Evolutionary conservation across 2,329 filamentous ascomycete genomes (phyloP).

Genomic region (Fusarium devonianum): DNA sequence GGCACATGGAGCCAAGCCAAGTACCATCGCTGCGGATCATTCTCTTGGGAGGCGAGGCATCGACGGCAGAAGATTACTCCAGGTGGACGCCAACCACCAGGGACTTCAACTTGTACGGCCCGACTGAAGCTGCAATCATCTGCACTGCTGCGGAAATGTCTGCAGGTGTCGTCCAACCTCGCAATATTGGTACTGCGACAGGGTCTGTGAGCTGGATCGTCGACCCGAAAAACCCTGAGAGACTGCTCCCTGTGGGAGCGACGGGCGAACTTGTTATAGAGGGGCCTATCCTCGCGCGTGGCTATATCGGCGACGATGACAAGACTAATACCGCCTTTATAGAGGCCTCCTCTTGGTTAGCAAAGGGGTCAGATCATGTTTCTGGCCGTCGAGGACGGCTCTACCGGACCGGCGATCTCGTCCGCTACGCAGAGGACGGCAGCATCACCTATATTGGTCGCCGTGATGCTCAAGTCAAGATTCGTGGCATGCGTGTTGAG

Average conservation of each 20-base stretch:
- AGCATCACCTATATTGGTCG: slow-evolving; percentile 53
- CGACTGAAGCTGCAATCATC: slow-evolving; percentile 2
- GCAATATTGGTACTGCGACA: slow-evolving; percentile 1
- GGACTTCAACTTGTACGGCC: slow-evolving; percentile 2
- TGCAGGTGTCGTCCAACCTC: background rate
- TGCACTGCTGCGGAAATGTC: background rate
- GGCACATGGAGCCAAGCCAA: slow-evolving; percentile 14
- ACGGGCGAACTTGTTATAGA: slow-evolving; percentile 55
- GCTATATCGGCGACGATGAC: slow-evolving; percentile 17
- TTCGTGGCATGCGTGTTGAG: slow-evolving; percentile 62
- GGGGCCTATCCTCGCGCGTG: slow-evolving; percentile 60
- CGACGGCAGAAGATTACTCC: background rate
- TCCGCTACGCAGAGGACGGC: slow-evolving; percentile 43
- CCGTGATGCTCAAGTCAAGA: slow-evolving; percentile 62
- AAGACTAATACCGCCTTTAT: slow-evolving; percentile 15
- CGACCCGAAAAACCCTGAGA: slow-evolving; percentile 13
- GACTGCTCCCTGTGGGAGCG: slow-evolving; percentile 34
- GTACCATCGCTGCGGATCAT: background rate
- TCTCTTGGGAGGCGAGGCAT: background rate
- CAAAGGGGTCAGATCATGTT: background rate
- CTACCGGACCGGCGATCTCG: slow-evolving; percentile 28
- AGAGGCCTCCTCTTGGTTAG: background rate
- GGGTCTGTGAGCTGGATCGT: slow-evolving; percentile 7
- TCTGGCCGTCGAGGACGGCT: background rate
- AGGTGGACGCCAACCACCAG: background rate